These are phyloP conservation scores for Ormosia emarginata DNA, from an alignment of 306 rosid species.

Conservation along the genomic window DNA sequence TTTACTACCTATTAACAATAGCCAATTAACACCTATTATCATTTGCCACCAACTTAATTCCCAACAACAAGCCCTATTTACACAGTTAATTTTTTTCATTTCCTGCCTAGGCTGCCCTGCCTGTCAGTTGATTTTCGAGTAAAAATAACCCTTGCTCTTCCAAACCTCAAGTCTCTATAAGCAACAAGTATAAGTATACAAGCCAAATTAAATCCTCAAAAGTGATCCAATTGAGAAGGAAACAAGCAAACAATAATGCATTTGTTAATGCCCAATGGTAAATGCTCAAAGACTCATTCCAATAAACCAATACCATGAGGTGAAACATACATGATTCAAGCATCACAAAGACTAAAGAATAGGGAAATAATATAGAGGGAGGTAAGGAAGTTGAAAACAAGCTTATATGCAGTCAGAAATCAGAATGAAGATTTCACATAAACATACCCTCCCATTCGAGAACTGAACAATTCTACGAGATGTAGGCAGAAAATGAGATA, in stretches of 20 bases:
- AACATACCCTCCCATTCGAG: slow-evolving; percentile 89
- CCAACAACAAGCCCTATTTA: neutral
- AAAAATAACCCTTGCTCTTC: neutral
- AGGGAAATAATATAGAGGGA: neutral
- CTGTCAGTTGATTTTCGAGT: neutral
- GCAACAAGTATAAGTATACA: neutral
- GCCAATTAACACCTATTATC: neutral
- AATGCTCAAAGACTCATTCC: slow-evolving; percentile 3
- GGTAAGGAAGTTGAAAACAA: neutral
- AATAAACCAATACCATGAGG: neutral
- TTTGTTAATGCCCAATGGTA: neutral
- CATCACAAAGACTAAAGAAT: neutral
- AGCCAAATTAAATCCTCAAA: neutral
- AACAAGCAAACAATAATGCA: neutral
- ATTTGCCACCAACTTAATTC: slow-evolving; percentile 10
- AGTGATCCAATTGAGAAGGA: neutral
- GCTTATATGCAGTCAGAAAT: neutral
- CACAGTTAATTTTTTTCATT: neutral
- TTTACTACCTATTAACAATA: neutral
- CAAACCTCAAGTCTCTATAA: neutral
- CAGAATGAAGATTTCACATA: slow-evolving; percentile 6
- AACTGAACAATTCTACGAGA: slow-evolving; percentile 93
- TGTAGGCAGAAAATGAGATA: slow-evolving; percentile 91
- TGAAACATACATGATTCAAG: neutral
- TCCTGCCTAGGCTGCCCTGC: neutral